A percentile compares a stretch with the other conserved stretches of the same genome.
phyloP scores from a whole-genome alignment of 2,329 filamentous ascomycete genomes.

The Ophiobolus disseminans region DNA sequence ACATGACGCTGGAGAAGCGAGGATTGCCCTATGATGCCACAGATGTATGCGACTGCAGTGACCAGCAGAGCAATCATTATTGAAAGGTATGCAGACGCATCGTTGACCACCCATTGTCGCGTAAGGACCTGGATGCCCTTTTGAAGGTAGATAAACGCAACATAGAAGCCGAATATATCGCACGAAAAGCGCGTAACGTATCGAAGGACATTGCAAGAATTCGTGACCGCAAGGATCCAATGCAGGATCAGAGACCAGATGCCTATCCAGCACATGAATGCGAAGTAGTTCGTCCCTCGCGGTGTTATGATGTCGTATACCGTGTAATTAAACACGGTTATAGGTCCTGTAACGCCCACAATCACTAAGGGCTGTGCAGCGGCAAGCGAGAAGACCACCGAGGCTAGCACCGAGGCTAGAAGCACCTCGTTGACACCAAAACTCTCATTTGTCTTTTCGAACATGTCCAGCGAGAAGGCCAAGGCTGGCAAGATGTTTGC shows the following conservation, averaged over 20 bases:
- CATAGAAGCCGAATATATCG: constrained; percentile 94
- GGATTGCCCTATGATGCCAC: constrained; percentile 73
- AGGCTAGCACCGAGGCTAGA: constrained; percentile 81
- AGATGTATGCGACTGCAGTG: constrained; percentile 76
- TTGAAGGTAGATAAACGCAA: constrained; percentile 89
- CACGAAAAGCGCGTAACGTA: constrained; percentile 92
- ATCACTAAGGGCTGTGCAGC: constrained; percentile 88
- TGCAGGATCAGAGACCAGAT: constrained; percentile 87
- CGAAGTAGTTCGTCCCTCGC: constrained; percentile 79
- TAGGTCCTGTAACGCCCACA: constrained; percentile 90
- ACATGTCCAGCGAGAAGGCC: constrained; percentile 93
- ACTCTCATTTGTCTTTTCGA: constrained; percentile 81
- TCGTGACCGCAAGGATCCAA: constrained; percentile 81
- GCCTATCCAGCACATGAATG: constrained; percentile 92
- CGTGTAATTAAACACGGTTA: constrained; percentile 93
- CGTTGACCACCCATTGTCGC: constrained; percentile 69
- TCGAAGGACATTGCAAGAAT: constrained; percentile 85
- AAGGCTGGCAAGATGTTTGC: constrained; percentile 88
- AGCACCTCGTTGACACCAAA: constrained; percentile 92
- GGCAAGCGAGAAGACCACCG: constrained; percentile 79
- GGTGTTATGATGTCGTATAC: constrained; percentile 87
- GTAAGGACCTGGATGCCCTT: constrained; percentile 88
- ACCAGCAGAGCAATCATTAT: constrained; percentile 79
- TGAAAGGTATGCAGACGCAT: constrained; percentile 75
- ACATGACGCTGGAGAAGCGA: constrained; percentile 76